These are phyloP conservation scores for Ceratocystis diversiconidia DNA, from an alignment of 2,329 filamentous ascomycete species.

Conservation along the genomic window DNA sequence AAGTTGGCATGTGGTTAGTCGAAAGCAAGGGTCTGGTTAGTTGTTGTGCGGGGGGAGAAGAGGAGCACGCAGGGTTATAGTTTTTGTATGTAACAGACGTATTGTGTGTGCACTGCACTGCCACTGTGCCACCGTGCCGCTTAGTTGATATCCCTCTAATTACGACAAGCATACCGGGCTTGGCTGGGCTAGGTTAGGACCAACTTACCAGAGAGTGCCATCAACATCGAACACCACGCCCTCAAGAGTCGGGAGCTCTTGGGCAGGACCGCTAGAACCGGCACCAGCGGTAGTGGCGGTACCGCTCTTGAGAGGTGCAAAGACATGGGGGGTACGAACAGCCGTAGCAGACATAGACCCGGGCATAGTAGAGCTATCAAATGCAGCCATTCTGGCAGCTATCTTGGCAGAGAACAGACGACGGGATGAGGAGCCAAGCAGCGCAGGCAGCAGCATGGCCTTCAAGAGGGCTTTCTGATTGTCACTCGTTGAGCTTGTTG, in stretches of 20 bases:
- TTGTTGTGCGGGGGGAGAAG: neutral
- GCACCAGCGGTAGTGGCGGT: slow-evolving; percentile 21
- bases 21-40: neutral
- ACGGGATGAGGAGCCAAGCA: neutral
- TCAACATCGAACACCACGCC: slow-evolving; percentile 84
- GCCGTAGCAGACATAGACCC: neutral
- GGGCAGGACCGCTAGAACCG: too few relatives aligned
- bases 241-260: slow-evolving; percentile 32
- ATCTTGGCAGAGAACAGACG: slow-evolving; percentile 7
- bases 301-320: slow-evolving; percentile 40
- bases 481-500: too few relatives aligned
- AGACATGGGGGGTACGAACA: slow-evolving; percentile 23
- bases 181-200: neutral
- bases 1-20: slow-evolving; percentile 3
- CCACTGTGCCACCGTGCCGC: neutral
- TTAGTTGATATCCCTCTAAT: neutral
- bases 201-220: slow-evolving; percentile 72
- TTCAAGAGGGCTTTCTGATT: neutral
- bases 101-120: neutral
- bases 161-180: neutral
- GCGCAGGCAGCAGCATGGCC: neutral
- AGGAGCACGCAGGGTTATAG: neutral
- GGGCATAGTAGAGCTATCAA: neutral
- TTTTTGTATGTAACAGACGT: too few relatives aligned
- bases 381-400: neutral